Base-by-base conservation (phyloP, 805 yeast species). In the Candida ascalaphidarum region DNA sequence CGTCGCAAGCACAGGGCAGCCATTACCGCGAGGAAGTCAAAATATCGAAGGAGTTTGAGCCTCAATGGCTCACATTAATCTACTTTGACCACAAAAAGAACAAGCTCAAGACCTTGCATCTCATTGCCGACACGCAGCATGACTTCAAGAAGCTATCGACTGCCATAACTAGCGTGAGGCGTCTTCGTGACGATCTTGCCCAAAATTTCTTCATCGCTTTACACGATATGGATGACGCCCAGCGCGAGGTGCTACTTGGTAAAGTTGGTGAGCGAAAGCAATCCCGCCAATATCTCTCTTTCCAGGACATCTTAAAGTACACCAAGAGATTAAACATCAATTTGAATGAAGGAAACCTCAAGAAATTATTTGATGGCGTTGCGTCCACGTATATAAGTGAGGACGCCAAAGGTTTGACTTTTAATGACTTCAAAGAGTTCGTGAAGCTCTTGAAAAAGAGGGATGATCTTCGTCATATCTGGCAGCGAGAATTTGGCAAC, bases 1-100 rank as follows among this genome's bases (percentile, higher is more conserved):
- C 80, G 28, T 62, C 70, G 3, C 83, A 78, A 3, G 69, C 67
- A 13, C 83, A 81, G 42, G 96, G 96, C 1, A 68, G 71, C 20
- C 83, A 84, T 40, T 89, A 86, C 47, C 58, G 95, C 35, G 95
- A 88, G 46, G 95, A 86, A 50, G 72, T 83, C 40, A 77, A 80
- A 21, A 69, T 85, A 1, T 71, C 86, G 2, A 58, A 73, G 20
- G 85, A 79, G 28, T 71, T 68, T 30, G 74, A 75, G 24, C 59
- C 64, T 9, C 53, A 71, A 7, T 89, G 98, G 98, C 66, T 84
- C 1, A 78, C 95, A 0, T 70, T 89, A 18, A 73, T 85, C 9
- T 89, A 84, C 46, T 71, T 65, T 32, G 68, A 73, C 36, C 63
- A 68, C 5, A 61, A 71, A 5, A 74, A 69, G 30, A 63, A 71